phyloP scores from a whole-genome alignment of 2,329 filamentous ascomycete species.

The Aureobasidium sp. region DNA sequence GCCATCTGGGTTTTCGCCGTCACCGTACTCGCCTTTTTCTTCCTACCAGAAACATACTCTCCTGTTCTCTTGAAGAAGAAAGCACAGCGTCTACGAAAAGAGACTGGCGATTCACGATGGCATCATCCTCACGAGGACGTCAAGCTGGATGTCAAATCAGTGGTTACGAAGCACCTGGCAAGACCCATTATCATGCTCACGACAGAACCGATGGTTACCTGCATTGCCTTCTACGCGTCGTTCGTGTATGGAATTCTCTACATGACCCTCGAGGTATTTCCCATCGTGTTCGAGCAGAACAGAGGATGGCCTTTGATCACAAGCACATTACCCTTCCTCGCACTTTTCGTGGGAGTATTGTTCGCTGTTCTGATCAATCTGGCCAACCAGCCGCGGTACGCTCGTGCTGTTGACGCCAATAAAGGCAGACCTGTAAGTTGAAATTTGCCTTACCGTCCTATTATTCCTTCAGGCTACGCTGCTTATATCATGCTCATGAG shows the following conservation, averaged over 20 bases:
- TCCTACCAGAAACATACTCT: slow-evolving; percentile 32
- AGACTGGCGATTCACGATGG: slow-evolving; percentile 30
- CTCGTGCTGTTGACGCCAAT: slow-evolving; percentile 28
- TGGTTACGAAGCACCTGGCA: slow-evolving; percentile 35
- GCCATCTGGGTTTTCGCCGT: slow-evolving; percentile 32
- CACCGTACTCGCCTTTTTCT: slow-evolving; percentile 21
- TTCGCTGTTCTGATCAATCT: slow-evolving; percentile 34
- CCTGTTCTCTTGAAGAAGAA: slow-evolving; percentile 33
- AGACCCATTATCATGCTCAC: slow-evolving; percentile 37
- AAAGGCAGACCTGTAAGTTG: slow-evolving; percentile 22
- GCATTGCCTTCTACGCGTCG: slow-evolving; percentile 36
- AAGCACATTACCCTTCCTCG: slow-evolving; percentile 38
- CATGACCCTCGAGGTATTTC: slow-evolving; percentile 39
- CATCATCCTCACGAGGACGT: slow-evolving; percentile 39
- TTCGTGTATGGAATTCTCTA: slow-evolving; percentile 42
- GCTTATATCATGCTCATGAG: too few relatives aligned
- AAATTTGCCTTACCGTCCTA: background rate
- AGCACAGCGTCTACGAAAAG: slow-evolving; percentile 29
- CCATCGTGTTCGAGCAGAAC: slow-evolving; percentile 37
- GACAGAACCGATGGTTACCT: slow-evolving; percentile 40
- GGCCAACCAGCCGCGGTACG: slow-evolving; percentile 33
- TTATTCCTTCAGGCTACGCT: too few relatives aligned
- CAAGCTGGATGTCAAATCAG: slow-evolving; percentile 32
- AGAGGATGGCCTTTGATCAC: slow-evolving; percentile 35
- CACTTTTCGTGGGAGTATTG: slow-evolving; percentile 37